Percentiles rank a stretch among this genome's conserved stretches.
Evolutionary conservation across 108 stramenopile genomes (phyloP).

Genomic region (Skeletonema costatum): DNA sequence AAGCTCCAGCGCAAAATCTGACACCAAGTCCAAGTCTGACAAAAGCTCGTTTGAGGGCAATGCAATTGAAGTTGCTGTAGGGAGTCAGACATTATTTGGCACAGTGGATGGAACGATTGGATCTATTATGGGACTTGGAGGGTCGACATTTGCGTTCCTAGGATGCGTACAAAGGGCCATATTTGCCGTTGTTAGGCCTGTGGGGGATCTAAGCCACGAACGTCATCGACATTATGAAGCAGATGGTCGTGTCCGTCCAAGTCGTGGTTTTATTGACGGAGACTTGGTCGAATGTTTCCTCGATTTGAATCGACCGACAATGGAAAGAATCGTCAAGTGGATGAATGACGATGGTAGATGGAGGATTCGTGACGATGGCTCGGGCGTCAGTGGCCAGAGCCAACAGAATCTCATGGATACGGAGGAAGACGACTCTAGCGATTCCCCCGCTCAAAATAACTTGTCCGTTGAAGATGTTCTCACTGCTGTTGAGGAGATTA

Average conservation of each 20-base stretch:
- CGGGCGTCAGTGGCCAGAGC: constrained; percentile 16
- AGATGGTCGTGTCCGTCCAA: constrained; percentile 61
- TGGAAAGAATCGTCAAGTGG: constrained; percentile 70
- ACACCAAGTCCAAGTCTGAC: constrained; percentile 12
- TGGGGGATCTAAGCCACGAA: constrained; percentile 89
- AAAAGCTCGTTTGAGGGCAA: constrained; percentile 31
- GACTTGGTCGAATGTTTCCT: constrained; percentile 94
- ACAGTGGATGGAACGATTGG: constrained; percentile 96
- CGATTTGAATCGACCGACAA: constrained; percentile 83
- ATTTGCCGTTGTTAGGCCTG: constrained; percentile 62
- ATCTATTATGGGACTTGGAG: constrained; percentile 83
- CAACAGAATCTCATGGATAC: constrained; percentile 32
- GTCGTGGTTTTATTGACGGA: constrained; percentile 94
- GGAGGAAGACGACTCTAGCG: constrained; percentile 31
- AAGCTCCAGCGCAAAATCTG: constrained; percentile 8
- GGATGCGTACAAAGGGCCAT: constrained; percentile 79
- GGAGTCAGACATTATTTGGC: constrained; percentile 91
- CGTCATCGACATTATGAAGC: constrained; percentile 85
- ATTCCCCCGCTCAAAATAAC: constrained; percentile 13
- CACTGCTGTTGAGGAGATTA: constrained; percentile 83
- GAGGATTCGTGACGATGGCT: constrained; percentile 58
- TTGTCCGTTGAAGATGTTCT: constrained; percentile 79
- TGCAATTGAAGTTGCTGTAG: constrained; percentile 61
- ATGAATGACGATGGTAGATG: constrained; percentile 89
- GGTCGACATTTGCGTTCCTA: constrained; percentile 86